Base-by-base conservation (phyloP, 345 rosid genomes). In the Bruguiera sexangula region DNA sequence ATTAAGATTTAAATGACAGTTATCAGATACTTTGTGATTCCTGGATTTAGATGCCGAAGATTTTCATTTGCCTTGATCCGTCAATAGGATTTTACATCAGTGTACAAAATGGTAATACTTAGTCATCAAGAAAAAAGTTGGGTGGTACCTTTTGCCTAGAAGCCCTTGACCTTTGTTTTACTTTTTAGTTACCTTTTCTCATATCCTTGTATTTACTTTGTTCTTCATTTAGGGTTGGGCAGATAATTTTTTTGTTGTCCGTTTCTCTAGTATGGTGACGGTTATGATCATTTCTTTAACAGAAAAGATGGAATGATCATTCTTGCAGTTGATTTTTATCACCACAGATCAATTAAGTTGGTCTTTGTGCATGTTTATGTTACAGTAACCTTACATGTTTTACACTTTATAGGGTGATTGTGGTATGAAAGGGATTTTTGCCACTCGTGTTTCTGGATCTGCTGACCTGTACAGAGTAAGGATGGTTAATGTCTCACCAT, bases 341-440 rank as follows among this genome's bases (percentile, higher is more conserved):
- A 43, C 5, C 50, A 13, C 50, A 11, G 50, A 43, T 43, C 18
- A 43, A 39, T 39, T 39, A 39, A 43, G 5, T 11, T 43, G 50
- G 18, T 43, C 13, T 39, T 43, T 43, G 50, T 43, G 16, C 50
- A 13, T 43, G 50, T 43, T 43, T 43, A 43, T 43, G 50, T 43
- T 43, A 43, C 50, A 13, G 50, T 56, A 10, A 56, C 64, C 26
- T 50, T 39, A 16, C 60, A 51, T 54, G 54, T 63, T 65, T 65
- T 68, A 18, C 46, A 18, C 59, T 31, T 50, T 72, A 21, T 54
- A 94, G 98, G 98, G 98, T 71, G 98, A 94, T 73, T 60, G 80
- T 81, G 97, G 95, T n/a, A 84, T 87, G 96, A 91, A 91, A 80
- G 98, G 96, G 76, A 79, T 71, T 72, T 89, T 94, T 51, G 96